A percentile compares a stretch with the other conserved stretches of the same genome.
phyloP scores from a whole-genome alignment of 2,329 filamentous ascomycete species.

The Ambrosiella beaveri region DNA sequence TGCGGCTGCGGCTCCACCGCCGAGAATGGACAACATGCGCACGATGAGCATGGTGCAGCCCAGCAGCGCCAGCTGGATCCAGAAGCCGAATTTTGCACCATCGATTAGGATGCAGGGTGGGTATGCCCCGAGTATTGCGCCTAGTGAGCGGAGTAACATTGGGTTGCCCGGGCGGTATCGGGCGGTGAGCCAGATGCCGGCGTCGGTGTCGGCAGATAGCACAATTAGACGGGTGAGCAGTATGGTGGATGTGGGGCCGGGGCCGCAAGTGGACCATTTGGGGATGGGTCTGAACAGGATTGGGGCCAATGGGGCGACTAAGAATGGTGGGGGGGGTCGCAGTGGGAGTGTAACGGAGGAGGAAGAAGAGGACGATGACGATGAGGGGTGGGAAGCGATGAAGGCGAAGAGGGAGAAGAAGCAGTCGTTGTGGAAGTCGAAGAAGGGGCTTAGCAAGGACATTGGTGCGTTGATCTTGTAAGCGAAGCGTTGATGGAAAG shows the following conservation, averaged over 20 bases:
- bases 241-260: conserved; percentile 4
- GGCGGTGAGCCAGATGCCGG: conserved; percentile 55
- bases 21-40: conserved; percentile 34
- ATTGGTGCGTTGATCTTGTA: conserved; percentile 30
- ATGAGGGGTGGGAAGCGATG: conserved; percentile 54
- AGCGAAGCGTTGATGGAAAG: neutral
- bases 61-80: conserved; percentile 38
- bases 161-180: conserved; percentile 81
- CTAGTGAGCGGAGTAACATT: conserved; percentile 86
- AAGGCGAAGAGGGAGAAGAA: conserved; percentile 52
- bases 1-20: conserved; percentile 28
- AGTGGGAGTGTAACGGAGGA: neutral
- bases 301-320: conserved; percentile 19
- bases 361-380: conserved; percentile 50
- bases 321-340: conserved; percentile 18
- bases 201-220: conserved; percentile 16
- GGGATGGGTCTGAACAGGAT: conserved; percentile 21
- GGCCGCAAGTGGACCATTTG: conserved; percentile 15
- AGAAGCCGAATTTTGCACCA: conserved; percentile 30
- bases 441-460: conserved; percentile 35
- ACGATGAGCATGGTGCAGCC: conserved; percentile 77
- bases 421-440: conserved; percentile 45
- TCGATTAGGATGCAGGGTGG: conserved; percentile 34
- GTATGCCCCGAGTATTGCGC: conserved; percentile 83
- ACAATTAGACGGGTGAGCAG: conserved; percentile 5